Evolutionary conservation across 2,329 filamentous ascomycete genomes (phyloP), one percentile per base, ranked within the genome.

Genomic region (Chrysoporthe puriensis): DNA sequence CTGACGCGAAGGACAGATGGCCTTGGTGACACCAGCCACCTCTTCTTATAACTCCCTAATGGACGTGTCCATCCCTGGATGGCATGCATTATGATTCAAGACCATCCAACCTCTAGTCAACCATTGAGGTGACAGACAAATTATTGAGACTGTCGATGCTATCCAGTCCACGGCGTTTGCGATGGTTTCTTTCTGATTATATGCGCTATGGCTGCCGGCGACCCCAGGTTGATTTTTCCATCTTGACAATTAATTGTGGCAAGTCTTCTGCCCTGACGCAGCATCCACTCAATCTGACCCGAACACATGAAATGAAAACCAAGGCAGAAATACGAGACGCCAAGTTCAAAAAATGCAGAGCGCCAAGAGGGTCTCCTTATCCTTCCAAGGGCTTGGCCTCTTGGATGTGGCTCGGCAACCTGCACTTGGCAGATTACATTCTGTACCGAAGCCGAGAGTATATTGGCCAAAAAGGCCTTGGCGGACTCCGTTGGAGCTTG

Each of bases 311-410:
- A 54, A 2, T 7, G 26, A 54, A 21, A 32, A 54, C 7, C 21
- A 36, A 21, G 44, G 44, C 11, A 26, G 32, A 26, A 62, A 62
- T 50, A 63, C 61, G 61, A 63, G 61, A 21, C 21, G 46, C 61
- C 61, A 63, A 63, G 61, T 36, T 16, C 9, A 40, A 32, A 11
- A 13, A 57, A 40, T 18, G 21, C 6, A 40, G 8, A 8, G 54
- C 8, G 48, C 50, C 48, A 54, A 54, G 46, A 43, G 61, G 21
- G 46, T 34, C 40, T 50, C n/a, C 48, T 21, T 43, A 42, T 18
- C 8, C 18, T 54, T 14, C 61, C 61, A 63, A 63, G 61, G 36
- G 61, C 61, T 63, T 63, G 61, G 61, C 61, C 42, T 54, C 26
- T n/a, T 36, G 21, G n/a, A 60, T 5, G 57, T 40, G 57, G 57